Base-by-base conservation (phyloP, 495 filamentous ascomycete species). In the Aspergillus sparsus region DNA sequence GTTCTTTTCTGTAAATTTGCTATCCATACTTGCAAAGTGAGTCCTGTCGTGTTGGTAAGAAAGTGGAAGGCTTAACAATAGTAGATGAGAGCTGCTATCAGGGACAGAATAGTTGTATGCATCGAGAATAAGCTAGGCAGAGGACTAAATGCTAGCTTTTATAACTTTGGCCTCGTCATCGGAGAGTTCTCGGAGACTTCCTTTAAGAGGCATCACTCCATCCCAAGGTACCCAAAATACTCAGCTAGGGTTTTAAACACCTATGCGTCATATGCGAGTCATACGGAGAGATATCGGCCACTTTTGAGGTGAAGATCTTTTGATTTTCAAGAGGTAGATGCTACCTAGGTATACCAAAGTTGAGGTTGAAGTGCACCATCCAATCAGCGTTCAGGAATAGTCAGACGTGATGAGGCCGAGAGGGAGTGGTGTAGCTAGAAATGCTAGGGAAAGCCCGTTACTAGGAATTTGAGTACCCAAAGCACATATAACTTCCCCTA, bases 1-100 rank as follows among this genome's bases (percentile, higher is more conserved):
- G 59, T 85, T 86, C 33, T 73, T 71, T 63, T 86, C 81, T 10
- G 77, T 73, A 56, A 80, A 73, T 10, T 75, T 68, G 33, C 37
- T 57, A 13, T 27, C 56, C 35, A 41, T 62, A 9, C 34, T 61
- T 31, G 21, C 37, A 35, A 12, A 51, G 16, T 18, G 5, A 7
- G 44, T 47, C 16, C 7, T 9, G 6, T 47, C 15, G 44, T 47
- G 8, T 47, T 21, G 44, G 44, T 41, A 10, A 49, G 18, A 16
- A 41, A 36, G 7, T 16, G 12, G 6, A 15, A 39, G 21, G 21
- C 1, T 27, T 27, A 27, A 27, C 21, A 27, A 27, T 27, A 27
- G 21, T 27, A 27, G 21, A 27, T 3, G 21, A 27, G 21, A 27
- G 21, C 21, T 27, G 1, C 21, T 27, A 32, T 18, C n/a, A 31